phyloP scores from a whole-genome alignment of 2,329 filamentous ascomycete species.

The Pleomassaria siparia region DNA sequence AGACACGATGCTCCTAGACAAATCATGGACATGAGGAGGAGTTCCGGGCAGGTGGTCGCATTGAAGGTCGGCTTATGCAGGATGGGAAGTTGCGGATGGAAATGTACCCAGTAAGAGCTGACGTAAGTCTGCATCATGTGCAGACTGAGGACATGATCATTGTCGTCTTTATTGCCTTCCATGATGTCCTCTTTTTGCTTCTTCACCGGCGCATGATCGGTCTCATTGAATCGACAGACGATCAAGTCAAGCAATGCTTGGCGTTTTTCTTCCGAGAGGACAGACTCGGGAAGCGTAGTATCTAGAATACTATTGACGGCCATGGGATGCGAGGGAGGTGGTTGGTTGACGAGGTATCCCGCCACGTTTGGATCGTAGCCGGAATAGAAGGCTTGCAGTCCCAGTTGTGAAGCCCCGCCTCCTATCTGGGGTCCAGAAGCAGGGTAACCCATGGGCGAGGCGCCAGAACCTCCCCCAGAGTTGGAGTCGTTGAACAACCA shows the following conservation, averaged over 20 bases:
- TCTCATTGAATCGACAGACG: conserved; percentile 77
- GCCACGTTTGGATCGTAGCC: conserved; percentile 52
- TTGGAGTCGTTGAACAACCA: conserved; percentile 76
- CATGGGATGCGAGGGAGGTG: conserved; percentile 76
- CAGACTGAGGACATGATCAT: conserved; percentile 70
- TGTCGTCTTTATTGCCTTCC: conserved; percentile 71
- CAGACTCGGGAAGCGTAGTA: conserved; percentile 74
- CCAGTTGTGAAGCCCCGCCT: conserved; percentile 45
- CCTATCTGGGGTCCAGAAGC: conserved; percentile 34
- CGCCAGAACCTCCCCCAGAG: conserved; percentile 38
- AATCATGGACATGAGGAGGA: conserved; percentile 86
- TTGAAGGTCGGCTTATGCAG: conserved; percentile 93
- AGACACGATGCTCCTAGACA: conserved; percentile 88
- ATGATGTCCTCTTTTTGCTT: conserved; percentile 76
- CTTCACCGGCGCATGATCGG: conserved; percentile 70
- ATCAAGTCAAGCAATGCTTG: conserved; percentile 82
- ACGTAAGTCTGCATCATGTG: conserved; percentile 95
- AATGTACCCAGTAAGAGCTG: conserved; percentile 88
- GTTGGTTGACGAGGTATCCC: conserved; percentile 51
- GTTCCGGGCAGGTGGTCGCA: conserved; percentile 79
- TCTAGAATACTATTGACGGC: conserved; percentile 84
- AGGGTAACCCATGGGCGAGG: conserved; percentile 43
- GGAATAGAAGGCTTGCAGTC: conserved; percentile 54
- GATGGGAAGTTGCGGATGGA: conserved; percentile 92
- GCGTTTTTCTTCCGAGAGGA: conserved; percentile 85